Base-by-base conservation (phyloP, 371 early-diverging fungal species). In the Mucor velutinosus region DNA sequence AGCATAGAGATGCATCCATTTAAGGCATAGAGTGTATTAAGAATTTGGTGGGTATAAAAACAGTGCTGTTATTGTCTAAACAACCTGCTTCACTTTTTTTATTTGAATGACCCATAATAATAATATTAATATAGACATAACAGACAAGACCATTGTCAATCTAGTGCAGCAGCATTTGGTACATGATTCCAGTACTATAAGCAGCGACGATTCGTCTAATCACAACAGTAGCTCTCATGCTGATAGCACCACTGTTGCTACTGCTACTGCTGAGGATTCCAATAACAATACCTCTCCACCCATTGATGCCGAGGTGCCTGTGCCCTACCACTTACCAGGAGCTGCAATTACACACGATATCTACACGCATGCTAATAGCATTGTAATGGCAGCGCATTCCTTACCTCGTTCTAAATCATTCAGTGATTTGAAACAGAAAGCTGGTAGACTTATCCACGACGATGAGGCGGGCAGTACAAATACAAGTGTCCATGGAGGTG, bases 301-400 rank as follows among this genome's bases (percentile, higher is more conserved):
- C 1, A 41, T 30, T 8, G 71, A 73, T 0, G 19, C 53, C 17
- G 78, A 74, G 19, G 78, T 76, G 7, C 69, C 76, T 21, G 71
- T 81, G 3, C 83, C 81, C 1, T 81, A 77, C 58, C 81, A 83
- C 60, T 73, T 83, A 30, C 79, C 79, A 30, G 83, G 83, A 21
- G 62, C 78, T 0, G 76, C 83, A n/a, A 65, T 81, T 23, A 83
- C 83, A 3, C 81, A 81, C 51, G 83, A 83, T 64, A 78, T 83
- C 29, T 83, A 83, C 62, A 74, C 67, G 10, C 76, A 77, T 60
- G 79, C 79, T 23, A 80, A 83, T 35, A 60, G 63, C 29, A 60
- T 83, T 8, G 63, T 75, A 2, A 32, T 37, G 61, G 37, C 63
- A 61, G 41, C 58, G 37, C 29, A 49, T 32, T 15, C 47, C 11